Evolutionary conservation across 2,329 filamentous ascomycete genomes (phyloP).

Genomic region (Knufia fluminis): DNA sequence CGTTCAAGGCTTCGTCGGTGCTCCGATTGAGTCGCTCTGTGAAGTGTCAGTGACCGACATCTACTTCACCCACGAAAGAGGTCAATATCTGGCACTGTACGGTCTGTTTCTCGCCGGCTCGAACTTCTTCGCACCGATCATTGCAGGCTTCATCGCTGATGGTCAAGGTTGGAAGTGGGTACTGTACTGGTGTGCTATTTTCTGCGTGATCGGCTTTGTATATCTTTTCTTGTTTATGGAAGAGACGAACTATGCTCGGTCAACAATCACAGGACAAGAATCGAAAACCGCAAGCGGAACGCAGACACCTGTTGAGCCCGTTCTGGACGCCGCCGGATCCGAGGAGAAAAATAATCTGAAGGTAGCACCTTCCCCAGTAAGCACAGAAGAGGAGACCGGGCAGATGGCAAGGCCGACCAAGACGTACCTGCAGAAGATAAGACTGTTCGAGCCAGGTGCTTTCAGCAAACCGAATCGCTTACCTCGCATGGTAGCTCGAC

Average conservation of each 20-base stretch:
- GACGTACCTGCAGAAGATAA: slow-evolving; percentile 12
- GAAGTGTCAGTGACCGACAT: slow-evolving; percentile 40
- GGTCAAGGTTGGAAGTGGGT: slow-evolving; percentile 21
- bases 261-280: slow-evolving; percentile 2
- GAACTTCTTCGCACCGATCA: slow-evolving; percentile 31
- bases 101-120: slow-evolving; percentile 18
- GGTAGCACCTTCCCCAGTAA: neutral
- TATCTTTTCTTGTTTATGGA: slow-evolving; percentile 21
- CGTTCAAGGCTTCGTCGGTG: slow-evolving; percentile 39
- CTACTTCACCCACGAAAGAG: slow-evolving; percentile 26
- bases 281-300: neutral
- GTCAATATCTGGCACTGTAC: slow-evolving; percentile 18
- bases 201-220: slow-evolving; percentile 13
- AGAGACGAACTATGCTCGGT: slow-evolving; percentile 19
- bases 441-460: slow-evolving; percentile 11
- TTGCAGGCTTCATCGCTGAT: slow-evolving; percentile 19
- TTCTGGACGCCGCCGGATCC: slow-evolving; percentile 2
- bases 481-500: slow-evolving; percentile 13
- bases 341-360: neutral
- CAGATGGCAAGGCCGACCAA: slow-evolving; percentile 2
- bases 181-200: slow-evolving; percentile 20
- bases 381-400: neutral
- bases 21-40: slow-evolving; percentile 42
- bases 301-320: neutral
- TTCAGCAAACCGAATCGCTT: slow-evolving; percentile 10